phyloP scores from a whole-genome alignment of 2,329 filamentous ascomycete genomes.

The Aspergillus pseudoterreus region DNA sequence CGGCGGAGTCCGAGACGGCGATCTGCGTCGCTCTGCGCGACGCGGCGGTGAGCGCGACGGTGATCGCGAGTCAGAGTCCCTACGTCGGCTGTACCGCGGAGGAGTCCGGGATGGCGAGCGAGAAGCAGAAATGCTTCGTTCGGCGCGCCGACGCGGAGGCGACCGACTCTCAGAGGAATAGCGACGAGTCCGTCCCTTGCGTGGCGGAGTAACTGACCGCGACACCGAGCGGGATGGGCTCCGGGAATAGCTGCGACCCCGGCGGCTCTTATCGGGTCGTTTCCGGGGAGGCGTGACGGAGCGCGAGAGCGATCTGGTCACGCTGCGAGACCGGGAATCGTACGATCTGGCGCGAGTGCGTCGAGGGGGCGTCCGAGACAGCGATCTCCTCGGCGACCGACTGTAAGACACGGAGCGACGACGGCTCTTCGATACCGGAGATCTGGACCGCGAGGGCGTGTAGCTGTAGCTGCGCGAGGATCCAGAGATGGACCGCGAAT shows the following conservation, averaged over 20 bases:
- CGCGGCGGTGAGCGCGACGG: conserved; percentile 17
- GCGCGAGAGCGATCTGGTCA: conserved; percentile 30
- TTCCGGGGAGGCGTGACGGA: conserved; percentile 31
- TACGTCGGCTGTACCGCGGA: background rate
- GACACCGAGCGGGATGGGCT: conserved; percentile 19
- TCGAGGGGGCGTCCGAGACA: conserved; percentile 29
- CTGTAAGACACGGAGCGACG: conserved; percentile 32
- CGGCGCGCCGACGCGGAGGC: conserved; percentile 13
- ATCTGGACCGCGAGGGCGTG: conserved; percentile 35
- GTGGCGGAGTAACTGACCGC: conserved; percentile 27
- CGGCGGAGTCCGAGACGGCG: conserved; percentile 15
- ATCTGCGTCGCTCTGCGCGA: conserved; percentile 9
- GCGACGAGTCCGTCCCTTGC: conserved; percentile 19
- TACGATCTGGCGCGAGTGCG: conserved; percentile 24
- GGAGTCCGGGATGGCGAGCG: background rate
- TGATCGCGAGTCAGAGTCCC: conserved; percentile 10
- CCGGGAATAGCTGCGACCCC: conserved; percentile 29
- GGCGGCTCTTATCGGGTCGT: conserved; percentile 13
- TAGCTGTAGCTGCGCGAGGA: conserved; percentile 33
- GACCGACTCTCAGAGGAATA: conserved; percentile 26
- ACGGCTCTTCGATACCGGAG: conserved; percentile 27
- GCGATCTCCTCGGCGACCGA: conserved; percentile 21
- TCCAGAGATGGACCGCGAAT: conserved; percentile 28
- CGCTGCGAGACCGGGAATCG: conserved; percentile 23
- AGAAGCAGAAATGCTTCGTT: background rate